Base-by-base conservation (phyloP, 2,329 filamentous ascomycete species). In the Colletotrichum eremochloae region DNA sequence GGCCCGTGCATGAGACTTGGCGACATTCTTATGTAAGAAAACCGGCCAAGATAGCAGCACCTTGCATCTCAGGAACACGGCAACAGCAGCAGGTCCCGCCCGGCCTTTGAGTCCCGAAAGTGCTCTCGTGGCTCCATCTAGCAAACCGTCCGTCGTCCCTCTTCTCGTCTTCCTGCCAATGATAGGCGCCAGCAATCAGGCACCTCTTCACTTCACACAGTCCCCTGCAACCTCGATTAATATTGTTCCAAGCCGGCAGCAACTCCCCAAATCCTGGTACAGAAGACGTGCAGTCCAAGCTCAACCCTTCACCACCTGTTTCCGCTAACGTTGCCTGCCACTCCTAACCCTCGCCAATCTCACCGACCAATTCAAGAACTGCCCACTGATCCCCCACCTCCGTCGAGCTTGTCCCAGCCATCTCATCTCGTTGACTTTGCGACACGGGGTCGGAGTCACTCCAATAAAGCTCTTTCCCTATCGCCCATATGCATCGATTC, bases 321-420 rank as follows among this genome's bases (percentile, higher is more conserved):
- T 36, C 61, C 18, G 44, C 58, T 68, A 36, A 67, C 56, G 56
- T 57, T 52, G 53, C 65, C 62, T 20, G 44, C 50, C 40, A 44
- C 57, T 36, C 14, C 36, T 60, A 72, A 68, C 60, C 55, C 60
- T 72, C 66, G 55, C 52, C 58, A 72, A 68, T 63, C 65, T 68
- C 68, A 68, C 69, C 57, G 44, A 40, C 58, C 60, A 70, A 67
- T 56, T 40, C 33, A 53, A n/a, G 48, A 52, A 33, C 68, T 64
- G 60, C 60, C 40, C 40, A 65, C 29, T 14, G 67, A 53, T 38
- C 60, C 53, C 61, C 67, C 67, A 48, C 70, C 15, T 8, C 20
- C 60, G 42, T 64, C 66, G 46, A 61, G 53, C 70, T 70, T 11
- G 53, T 69, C 60, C 65, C 66, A 72, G 58, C 69, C 69, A 69